Evolutionary conservation across 2,329 filamentous ascomycete genomes (phyloP).

Genomic region (Niveomyces coronatus): DNA sequence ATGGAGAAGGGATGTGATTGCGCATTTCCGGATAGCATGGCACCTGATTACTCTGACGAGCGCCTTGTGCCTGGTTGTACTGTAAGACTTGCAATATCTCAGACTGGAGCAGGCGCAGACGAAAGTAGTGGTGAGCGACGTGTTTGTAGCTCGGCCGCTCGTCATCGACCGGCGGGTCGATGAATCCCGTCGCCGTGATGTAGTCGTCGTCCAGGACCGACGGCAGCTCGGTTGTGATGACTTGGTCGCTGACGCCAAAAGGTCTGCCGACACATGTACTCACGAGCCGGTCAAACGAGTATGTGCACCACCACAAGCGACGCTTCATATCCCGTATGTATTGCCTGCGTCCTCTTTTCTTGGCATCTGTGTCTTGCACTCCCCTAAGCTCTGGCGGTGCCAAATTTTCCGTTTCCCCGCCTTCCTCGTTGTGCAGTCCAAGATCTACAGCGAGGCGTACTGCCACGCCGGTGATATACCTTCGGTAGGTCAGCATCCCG

Average conservation of each 20-base stretch:
- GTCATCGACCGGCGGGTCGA: conserved; percentile 45
- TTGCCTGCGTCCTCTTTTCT: conserved; percentile 57
- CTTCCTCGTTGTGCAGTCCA: conserved; percentile 87
- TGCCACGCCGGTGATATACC: conserved; percentile 90
- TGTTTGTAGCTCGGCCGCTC: conserved; percentile 74
- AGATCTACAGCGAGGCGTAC: conserved; percentile 84
- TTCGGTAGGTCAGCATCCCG: conserved; percentile 13
- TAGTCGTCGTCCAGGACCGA: conserved; percentile 79
- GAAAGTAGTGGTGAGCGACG: conserved; percentile 86
- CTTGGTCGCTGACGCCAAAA: conserved; percentile 91
- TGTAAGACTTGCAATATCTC: conserved; percentile 92
- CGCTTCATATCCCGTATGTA: conserved; percentile 80
- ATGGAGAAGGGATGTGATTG: conserved; percentile 71
- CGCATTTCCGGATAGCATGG: conserved; percentile 63
- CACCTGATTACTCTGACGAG: conserved; percentile 55
- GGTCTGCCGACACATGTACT: conserved; percentile 88
- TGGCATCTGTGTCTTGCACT: conserved; percentile 20
- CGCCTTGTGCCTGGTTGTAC: conserved; percentile 77
- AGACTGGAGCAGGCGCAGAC: conserved; percentile 77
- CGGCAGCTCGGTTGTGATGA: conserved; percentile 91
- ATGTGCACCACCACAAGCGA: conserved; percentile 93
- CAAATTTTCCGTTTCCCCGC: conserved; percentile 51
- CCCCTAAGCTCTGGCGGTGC: conserved; percentile 13
- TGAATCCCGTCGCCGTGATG: conserved; percentile 71
- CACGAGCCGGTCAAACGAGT: conserved; percentile 88